Percentiles rank a stretch among this genome's conserved stretches.
Conservation (phyloP, 441 rosid species). For the Erodium trifolium region DNA sequence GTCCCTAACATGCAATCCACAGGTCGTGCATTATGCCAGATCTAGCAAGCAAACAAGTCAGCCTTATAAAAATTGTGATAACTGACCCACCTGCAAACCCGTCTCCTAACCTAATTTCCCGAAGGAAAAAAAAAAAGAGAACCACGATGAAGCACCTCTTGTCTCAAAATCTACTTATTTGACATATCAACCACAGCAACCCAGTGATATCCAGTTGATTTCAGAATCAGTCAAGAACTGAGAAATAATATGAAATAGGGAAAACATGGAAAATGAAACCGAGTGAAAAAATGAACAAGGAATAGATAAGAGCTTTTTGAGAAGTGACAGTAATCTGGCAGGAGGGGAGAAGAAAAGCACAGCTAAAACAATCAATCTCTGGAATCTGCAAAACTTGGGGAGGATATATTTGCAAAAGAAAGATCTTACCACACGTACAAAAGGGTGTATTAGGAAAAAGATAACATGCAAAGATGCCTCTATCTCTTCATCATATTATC, state of each 20-base stretch:
- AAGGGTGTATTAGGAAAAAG: neutral
- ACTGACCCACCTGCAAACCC: slow-evolving; percentile 23
- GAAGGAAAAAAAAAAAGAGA: no score
- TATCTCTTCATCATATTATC: neutral
- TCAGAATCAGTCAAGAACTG: no score
- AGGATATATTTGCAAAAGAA: neutral
- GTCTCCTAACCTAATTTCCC: slow-evolving; percentile 9
- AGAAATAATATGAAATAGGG: no score
- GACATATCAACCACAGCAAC: no score
- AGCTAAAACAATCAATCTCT: neutral
- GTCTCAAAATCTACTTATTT: no score
- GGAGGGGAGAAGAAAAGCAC: neutral
- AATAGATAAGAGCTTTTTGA: neutral
- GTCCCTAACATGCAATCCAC: slow-evolving; percentile 76
- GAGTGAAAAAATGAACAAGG: neutral
- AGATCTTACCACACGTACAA: neutral
- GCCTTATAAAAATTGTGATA: slow-evolving; percentile 31
- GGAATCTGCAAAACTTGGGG: neutral
- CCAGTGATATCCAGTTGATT: no score
- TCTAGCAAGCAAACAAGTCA: slow-evolving; percentile 79
- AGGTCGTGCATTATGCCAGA: slow-evolving; percentile 60
- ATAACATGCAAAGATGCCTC: neutral
- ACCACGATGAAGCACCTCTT: no score
- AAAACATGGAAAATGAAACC: neutral
- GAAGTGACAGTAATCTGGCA: neutral